phyloP scores from a whole-genome alignment of 2,329 filamentous ascomycete genomes.

The Cercospora zeina region DNA sequence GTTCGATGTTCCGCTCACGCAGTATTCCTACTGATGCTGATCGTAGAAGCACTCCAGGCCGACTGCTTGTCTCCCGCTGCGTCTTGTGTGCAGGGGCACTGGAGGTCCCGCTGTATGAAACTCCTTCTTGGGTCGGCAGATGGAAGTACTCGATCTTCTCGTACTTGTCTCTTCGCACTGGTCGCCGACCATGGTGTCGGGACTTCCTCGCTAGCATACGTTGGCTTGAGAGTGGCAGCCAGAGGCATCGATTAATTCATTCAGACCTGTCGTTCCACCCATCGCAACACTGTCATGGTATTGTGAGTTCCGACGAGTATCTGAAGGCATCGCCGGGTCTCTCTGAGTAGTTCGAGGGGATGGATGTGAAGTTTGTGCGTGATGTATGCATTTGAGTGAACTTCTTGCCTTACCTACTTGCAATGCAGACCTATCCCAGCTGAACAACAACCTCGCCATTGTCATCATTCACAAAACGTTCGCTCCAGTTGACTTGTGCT shows the following conservation, averaged over 20 bases:
- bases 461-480: background rate
- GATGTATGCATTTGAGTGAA: background rate
- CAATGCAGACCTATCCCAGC: background rate
- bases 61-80: background rate
- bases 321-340: background rate
- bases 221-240: background rate
- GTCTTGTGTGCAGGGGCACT: background rate
- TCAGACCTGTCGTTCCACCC: background rate
- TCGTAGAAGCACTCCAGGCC: background rate
- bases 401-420: background rate
- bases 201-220: background rate
- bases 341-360: background rate
- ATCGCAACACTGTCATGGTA: background rate
- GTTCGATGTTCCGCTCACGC: background rate
- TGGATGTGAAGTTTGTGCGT: background rate
- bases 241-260: background rate
- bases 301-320: background rate
- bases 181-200: background rate
- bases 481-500: background rate
- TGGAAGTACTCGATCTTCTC: background rate
- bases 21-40: background rate
- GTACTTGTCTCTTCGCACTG: background rate
- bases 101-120: background rate
- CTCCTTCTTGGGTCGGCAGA: background rate
- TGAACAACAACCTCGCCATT: background rate